Evolutionary conservation across 176 grass and related monocot species (phyloP), one percentile per base, ranked within the genome.

Genomic region (Triticum dicoccoides): DNA sequence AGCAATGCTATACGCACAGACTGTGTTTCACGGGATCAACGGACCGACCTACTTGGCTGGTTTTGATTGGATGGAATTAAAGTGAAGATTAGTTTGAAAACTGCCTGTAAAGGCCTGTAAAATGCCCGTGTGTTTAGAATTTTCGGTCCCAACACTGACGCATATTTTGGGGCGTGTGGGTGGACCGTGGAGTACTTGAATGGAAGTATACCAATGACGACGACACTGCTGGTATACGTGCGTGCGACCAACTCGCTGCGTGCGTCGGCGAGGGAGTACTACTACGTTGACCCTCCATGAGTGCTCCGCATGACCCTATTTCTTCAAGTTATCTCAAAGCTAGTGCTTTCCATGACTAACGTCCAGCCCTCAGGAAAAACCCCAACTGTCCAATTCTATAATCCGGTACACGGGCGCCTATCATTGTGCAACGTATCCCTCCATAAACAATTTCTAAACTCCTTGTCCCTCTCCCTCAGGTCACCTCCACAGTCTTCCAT

Each of bases 291-390:
- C 67, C 65, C 37, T 81, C 29, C 61, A 81, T 56, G 77, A 84
- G 77, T 85, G 89, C 86, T 56, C 30, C 63, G 49, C 82, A 82
- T 77, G 77, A 77, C 51, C 49, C 49, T 33, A 44, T 61, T 76
- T 49, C 45, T 21, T 34, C 66, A 58, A 37, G 66, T 83, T 79
- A 61, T 10, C 65, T 45, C 66, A 66, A 9, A 65, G 41, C 2
- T 67, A 77, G 77, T 88, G 86, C 82, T 88, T 32, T 41, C 32
- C 89, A 91, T 81, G 89, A 85, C 77, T 59, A 82, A 81, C 70
- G 38, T 47, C 82, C 51, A 21, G 63, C 20, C 42, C n/a, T 41
- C 6, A 6, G 38, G 52, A 85, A 80, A 88, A 82, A 52, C 70
- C 29, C n/a, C 61, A 70, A 86, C 51, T 54, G 21, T 77, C 39